phyloP scores from a whole-genome alignment of 2,329 filamentous ascomycete species.

The Arthrobotrys sinensis region DNA sequence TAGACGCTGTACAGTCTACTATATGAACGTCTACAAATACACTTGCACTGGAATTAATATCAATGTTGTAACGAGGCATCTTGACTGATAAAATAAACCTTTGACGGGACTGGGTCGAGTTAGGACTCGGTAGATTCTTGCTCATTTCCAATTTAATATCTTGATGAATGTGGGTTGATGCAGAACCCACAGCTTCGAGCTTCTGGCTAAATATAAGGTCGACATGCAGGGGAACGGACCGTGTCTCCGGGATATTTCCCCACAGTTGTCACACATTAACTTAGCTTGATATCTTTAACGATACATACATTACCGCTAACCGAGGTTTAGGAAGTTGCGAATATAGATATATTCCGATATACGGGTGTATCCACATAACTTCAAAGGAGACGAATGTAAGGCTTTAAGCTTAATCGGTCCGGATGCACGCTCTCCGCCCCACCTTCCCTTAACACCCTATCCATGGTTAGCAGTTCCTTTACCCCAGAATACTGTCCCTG shows the following conservation, averaged over 20 bases:
- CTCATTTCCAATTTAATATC: too few relatives aligned
- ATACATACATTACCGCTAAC: slow-evolving; percentile 5
- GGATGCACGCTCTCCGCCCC: slow-evolving; percentile 1
- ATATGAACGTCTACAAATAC: too few relatives aligned
- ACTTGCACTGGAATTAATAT: too few relatives aligned
- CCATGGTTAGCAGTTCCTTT: slow-evolving; percentile 33
- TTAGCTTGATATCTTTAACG: slow-evolving; percentile 6
- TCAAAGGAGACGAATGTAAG: slow-evolving; percentile 30
- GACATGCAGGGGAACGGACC: slow-evolving; percentile 48
- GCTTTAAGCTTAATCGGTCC: slow-evolving; percentile 13
- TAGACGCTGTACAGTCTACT: too few relatives aligned
- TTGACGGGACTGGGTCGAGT: too few relatives aligned
- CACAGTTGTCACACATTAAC: slow-evolving; percentile 49
- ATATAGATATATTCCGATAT: slow-evolving; percentile 2
- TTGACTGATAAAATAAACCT: too few relatives aligned
- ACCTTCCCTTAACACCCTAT: slow-evolving; percentile 1
- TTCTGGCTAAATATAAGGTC: slow-evolving; percentile 14
- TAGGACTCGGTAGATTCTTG: too few relatives aligned
- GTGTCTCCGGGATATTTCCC: slow-evolving; percentile 51
- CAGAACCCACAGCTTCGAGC: slow-evolving; percentile 5
- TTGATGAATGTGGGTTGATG: too few relatives aligned
- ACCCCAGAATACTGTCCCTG: slow-evolving; percentile 23
- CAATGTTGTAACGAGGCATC: too few relatives aligned
- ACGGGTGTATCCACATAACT: neutral
- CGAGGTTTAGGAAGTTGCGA: slow-evolving; percentile 24